Evolutionary conservation across 768 basidiomycete genomes (phyloP).

Genomic region (Tylopilus plumbeoviolaceoides): DNA sequence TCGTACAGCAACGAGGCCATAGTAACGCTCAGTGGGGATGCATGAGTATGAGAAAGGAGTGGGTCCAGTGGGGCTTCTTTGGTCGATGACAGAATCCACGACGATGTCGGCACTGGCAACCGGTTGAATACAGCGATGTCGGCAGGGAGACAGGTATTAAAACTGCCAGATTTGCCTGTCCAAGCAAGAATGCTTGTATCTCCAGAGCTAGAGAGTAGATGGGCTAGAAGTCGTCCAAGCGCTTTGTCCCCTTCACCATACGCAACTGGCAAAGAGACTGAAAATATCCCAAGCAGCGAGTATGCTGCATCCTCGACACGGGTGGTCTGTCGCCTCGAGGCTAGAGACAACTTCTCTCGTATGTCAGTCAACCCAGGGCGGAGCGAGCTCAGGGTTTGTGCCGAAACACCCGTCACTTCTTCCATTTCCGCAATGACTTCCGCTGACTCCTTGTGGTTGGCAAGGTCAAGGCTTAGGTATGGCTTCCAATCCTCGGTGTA

Average conservation of each 20-base stretch:
- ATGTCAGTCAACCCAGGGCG: not conserved
- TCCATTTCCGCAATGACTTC: not conserved
- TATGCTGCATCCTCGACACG: not conserved
- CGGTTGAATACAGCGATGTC: not conserved
- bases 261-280: not conserved
- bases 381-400: not conserved
- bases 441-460: not conserved
- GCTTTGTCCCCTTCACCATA: not conserved
- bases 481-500: not conserved
- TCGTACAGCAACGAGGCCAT: not conserved
- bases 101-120: not conserved
- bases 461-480: not conserved
- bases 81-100: not conserved
- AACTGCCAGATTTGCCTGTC: not conserved
- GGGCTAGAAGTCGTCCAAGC: not conserved
- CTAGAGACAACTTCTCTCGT: not conserved
- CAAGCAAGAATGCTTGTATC: not conserved
- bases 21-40: too few relatives aligned
- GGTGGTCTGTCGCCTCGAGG: not conserved
- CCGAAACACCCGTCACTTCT: not conserved
- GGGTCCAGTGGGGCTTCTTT: not conserved
- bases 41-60: too few relatives aligned
- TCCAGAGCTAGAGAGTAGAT: not conserved
- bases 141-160: not conserved
- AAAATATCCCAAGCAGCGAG: not conserved